Evolutionary conservation across 108 stramenopile species (phyloP), one percentile per base, ranked within the genome.

Genomic region (Cylindrotheca closterium): DNA sequence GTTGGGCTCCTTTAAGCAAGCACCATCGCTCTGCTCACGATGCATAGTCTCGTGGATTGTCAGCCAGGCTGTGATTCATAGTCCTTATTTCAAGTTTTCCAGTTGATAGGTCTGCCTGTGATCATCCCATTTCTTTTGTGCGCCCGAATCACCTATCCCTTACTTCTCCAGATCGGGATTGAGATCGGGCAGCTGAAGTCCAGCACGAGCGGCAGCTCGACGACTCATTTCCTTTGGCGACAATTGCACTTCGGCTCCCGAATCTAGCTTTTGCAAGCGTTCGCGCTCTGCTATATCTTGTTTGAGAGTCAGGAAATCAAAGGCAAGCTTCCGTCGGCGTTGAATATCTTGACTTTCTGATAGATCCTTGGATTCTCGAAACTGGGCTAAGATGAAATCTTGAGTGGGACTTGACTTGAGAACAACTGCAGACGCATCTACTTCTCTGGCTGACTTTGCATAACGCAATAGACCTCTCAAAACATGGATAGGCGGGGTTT

Each of bases 171-270:
- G 15, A 42, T 42, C 37, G 7, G 37, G 37, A 42, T 42, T 42
- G 32, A 87, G 50, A 2, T 75, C 30, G 18, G 88, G 87, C n/a
- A 87, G 59, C 63, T 81, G 77, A 30, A 92, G 66, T 30, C 91
- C 91, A 29, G 91, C 87, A 42, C 91, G 65, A 23, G 84, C 85
- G 1, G 91, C 91, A 26, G 87, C 84, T 48, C 85, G 69, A 30
- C 86, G 81, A 65, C 84, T 87, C 67, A 92, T 58, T 79, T 92
- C 91, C 59, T 63, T 83, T 3, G 88, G 82, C 47, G 74, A 71
- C 34, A 93, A 68, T 60, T 84, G 83, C 23, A 71, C 71, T 27
- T 88, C 91, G 21, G 88, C 91, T 7, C 91, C 91, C 21, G 73
- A 45, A 65, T 93, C 91, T 61, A 93, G 54, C 51, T 86, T 63